phyloP scores from a whole-genome alignment of 2,329 filamentous ascomycete genomes.

The Clarireedia paspali region DNA sequence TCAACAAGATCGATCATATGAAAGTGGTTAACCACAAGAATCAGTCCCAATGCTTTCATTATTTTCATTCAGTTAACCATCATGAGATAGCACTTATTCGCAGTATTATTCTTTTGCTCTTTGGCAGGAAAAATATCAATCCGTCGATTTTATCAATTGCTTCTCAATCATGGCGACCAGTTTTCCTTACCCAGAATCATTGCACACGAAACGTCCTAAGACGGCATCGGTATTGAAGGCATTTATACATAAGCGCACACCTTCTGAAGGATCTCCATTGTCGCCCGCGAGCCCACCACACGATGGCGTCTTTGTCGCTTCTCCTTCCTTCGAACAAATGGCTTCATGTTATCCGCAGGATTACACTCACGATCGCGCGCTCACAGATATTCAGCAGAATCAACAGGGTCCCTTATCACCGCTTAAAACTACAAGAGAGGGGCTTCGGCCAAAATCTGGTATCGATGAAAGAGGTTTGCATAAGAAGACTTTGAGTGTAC shows the following conservation, averaged over 20 bases:
- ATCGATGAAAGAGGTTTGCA: constrained; percentile 34
- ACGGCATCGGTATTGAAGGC: constrained; percentile 26
- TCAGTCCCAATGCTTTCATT: background rate
- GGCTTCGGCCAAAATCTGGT: constrained; percentile 22
- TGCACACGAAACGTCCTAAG: constrained; percentile 27
- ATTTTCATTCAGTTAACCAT: background rate
- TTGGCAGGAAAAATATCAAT: background rate
- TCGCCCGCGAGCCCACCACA: constrained; percentile 14
- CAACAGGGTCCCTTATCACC: constrained; percentile 37
- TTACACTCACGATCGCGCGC: constrained; percentile 35
- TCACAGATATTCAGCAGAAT: constrained; percentile 52
- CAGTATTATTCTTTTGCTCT: background rate
- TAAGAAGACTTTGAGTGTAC: constrained; percentile 37
- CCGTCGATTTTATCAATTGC: background rate
- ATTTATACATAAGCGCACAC: constrained; percentile 29
- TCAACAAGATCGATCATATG: background rate
- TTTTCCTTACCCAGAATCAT: constrained; percentile 18
- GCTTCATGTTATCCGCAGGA: constrained; percentile 32
- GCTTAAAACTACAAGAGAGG: constrained; percentile 31
- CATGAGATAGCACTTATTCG: background rate
- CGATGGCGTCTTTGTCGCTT: constrained; percentile 16
- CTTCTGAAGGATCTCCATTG: constrained; percentile 23
- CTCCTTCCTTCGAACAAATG: constrained; percentile 16
- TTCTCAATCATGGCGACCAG: constrained; percentile 24
- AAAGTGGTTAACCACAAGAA: background rate